A percentile compares a stretch with the other conserved stretches of the same genome.
These are phyloP conservation scores for Graphium sp. DNA, from an alignment of 2,329 filamentous ascomycete species.

Conservation along the genomic window DNA sequence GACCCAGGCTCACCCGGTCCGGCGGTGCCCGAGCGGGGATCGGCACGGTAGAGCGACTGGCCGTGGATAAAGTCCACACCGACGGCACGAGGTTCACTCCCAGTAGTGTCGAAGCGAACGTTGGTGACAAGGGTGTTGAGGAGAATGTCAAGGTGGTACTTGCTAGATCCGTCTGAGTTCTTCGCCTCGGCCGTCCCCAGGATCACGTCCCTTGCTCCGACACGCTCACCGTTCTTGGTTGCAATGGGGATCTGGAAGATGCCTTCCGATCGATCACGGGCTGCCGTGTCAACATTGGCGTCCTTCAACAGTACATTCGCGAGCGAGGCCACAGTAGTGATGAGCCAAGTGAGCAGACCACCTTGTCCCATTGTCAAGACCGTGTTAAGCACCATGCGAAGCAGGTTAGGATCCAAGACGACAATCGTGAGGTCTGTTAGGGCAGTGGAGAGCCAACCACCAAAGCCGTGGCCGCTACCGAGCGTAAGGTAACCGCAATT, in stretches of 20 bases:
- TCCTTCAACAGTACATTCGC: constrained; percentile 27
- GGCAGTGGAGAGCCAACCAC: constrained; percentile 38
- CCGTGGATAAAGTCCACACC: constrained; percentile 18
- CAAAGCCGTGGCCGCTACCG: constrained; percentile 33
- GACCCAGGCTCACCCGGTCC: constrained; percentile 8
- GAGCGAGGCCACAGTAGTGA: constrained; percentile 16
- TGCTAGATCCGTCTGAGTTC: constrained; percentile 21
- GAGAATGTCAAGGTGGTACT: constrained; percentile 18
- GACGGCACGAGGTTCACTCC: constrained; percentile 12
- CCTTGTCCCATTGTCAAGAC: constrained; percentile 1
- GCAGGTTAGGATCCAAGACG: constrained; percentile 31
- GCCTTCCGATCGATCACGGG: constrained; percentile 24
- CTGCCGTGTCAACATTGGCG: constrained; percentile 24
- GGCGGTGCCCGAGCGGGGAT: constrained; percentile 17
- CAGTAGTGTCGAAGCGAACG: constrained; percentile 11
- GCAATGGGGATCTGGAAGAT: constrained; percentile 40
- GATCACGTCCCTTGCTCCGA: constrained; percentile 32
- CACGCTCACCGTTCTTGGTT: constrained; percentile 27
- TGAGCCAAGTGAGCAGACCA: constrained; percentile 9
- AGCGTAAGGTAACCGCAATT: constrained; percentile 30
- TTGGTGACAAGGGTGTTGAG: constrained; percentile 16
- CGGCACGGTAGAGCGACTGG: constrained; percentile 21
- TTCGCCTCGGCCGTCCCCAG: constrained; percentile 26
- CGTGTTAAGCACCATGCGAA: constrained; percentile 22
- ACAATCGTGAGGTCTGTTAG: constrained; percentile 32